Evolutionary conservation across 78 protist species (phyloP).

Genomic region (Monocercomonoides exilis): DNA sequence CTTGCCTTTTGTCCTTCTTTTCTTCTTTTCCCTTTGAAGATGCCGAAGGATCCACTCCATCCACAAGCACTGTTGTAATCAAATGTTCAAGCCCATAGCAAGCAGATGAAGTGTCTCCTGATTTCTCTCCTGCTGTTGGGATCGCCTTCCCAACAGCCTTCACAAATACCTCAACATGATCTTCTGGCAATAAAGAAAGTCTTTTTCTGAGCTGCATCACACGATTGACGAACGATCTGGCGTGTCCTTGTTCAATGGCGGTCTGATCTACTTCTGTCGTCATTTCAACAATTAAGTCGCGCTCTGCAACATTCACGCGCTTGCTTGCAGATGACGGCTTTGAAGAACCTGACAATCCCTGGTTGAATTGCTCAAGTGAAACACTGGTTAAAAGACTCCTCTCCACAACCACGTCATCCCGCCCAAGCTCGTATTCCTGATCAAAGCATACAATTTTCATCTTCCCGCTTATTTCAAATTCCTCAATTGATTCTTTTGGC

Average conservation of each 20-base stretch:
- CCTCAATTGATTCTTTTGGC: not conserved
- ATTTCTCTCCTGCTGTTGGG: not conserved
- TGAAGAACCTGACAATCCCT: too few relatives aligned
- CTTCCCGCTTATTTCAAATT: not conserved
- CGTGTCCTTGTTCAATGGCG: slow-evolving; percentile 48
- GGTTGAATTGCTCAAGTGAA: not conserved
- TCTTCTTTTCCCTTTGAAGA: not conserved
- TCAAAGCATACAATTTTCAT: not conserved
- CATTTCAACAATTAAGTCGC: slow-evolving; percentile 33
- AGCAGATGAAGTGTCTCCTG: not conserved
- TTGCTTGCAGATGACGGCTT: too few relatives aligned
- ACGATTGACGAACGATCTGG: slow-evolving; percentile 65
- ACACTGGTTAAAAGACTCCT: not conserved
- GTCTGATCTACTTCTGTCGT: slow-evolving; percentile 30
- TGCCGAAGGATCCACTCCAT: not conserved
- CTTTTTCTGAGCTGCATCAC: slow-evolving; percentile 83
- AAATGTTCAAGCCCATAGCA: not conserved
- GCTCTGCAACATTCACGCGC: not conserved
- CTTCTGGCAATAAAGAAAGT: slow-evolving; percentile 34
- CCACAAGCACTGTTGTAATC: not conserved
- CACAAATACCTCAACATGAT: slow-evolving; percentile 31
- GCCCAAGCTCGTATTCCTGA: not conserved
- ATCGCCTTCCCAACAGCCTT: not conserved
- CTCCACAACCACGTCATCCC: not conserved
- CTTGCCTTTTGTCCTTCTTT: not conserved